Evolutionary conservation across 768 basidiomycete genomes (phyloP), one percentile per base, ranked within the genome.

Genomic region (Lactarius deliciosus): DNA sequence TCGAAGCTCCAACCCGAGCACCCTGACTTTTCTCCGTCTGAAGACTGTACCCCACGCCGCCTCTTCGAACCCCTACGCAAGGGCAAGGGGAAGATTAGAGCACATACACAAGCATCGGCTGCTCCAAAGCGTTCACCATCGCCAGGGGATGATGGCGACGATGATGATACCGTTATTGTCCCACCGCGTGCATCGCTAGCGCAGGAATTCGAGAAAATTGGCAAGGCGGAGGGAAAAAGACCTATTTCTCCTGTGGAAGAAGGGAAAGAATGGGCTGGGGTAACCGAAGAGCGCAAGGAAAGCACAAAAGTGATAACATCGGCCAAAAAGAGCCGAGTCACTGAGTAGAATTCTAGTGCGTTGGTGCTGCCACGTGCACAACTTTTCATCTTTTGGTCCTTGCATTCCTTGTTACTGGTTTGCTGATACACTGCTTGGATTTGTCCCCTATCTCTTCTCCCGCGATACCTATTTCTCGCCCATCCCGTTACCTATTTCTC

Each of bases 1-100:
- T 61, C 70, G 28, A 47, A 11, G 55, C 70, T 71, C 30, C 59
- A 63, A 8, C 60, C 62, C 2, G 65, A 66, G 11, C 70, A 71
- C 32, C 70, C 70, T 16, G 70, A 71, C 41, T 71, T 69, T 43
- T 69, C 69, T 28, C 70, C 70, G 4, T 60, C 64, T 5, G 70
- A 71, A 45, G 63, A 69, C 47, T 71, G 70, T 34, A 69, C 68
- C 5, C 70, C 70, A 6, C 68, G 70, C 10, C 58, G 65, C 22
- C 65, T 71, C 36, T 71, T 71, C 40, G 64, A 53, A n/a, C 50
- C 65, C 30, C 34, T 53, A 11, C 57, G 28, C 43, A 68, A 47
- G 28, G 54, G 40, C 25, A 57, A 38, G 18, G 41, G 59, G 8
- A 40, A 50, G 16, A 34, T n/a, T 16, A 56, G 61, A 43, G 40